A percentile compares a stretch with the other conserved stretches of the same genome.
Conservation (phyloP, 1,284 basidiomycete genomes). For the Erythrobasidium hasegawianum region DNA sequence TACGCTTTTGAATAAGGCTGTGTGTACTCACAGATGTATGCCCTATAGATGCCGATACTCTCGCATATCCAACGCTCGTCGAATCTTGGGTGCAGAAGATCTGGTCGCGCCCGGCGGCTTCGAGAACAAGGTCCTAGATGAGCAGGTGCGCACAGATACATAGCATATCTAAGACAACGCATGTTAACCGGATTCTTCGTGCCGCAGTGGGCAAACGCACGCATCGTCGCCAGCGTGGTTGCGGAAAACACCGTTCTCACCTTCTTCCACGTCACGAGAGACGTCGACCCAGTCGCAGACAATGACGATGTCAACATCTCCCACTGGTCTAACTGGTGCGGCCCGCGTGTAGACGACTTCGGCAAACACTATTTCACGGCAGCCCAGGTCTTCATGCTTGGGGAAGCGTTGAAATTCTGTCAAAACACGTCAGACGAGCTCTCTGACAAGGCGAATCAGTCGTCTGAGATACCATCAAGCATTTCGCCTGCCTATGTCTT, state of each 20-base stretch:
- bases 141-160: constrained; percentile 8
- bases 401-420: constrained; percentile 37
- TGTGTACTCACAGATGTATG: background rate
- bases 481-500: constrained; percentile 59
- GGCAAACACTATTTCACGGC: constrained; percentile 36
- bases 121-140: constrained; percentile 35
- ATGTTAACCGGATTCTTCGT: background rate
- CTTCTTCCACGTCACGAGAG: constrained; percentile 72
- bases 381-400: constrained; percentile 34
- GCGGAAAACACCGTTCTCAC: constrained; percentile 79
- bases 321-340: constrained; percentile 92
- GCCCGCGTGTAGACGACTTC: constrained; percentile 48
- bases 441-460: background rate
- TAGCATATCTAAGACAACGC: background rate
- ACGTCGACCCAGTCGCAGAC: constrained; percentile 61
- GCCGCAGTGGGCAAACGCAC: constrained; percentile 75
- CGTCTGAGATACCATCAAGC: constrained; percentile 43
- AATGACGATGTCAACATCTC: constrained; percentile 73
- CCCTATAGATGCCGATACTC: constrained; percentile 53
- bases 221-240: constrained; percentile 92
- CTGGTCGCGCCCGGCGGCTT: constrained; percentile 35
- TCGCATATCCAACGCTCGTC: constrained; percentile 52
- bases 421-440: constrained; percentile 40
- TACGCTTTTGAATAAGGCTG: background rate
- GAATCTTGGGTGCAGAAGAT: constrained; percentile 51